These are phyloP conservation scores for Aspergillus texensis DNA, from an alignment of 2,329 filamentous ascomycete genomes.

Conservation along the genomic window DNA sequence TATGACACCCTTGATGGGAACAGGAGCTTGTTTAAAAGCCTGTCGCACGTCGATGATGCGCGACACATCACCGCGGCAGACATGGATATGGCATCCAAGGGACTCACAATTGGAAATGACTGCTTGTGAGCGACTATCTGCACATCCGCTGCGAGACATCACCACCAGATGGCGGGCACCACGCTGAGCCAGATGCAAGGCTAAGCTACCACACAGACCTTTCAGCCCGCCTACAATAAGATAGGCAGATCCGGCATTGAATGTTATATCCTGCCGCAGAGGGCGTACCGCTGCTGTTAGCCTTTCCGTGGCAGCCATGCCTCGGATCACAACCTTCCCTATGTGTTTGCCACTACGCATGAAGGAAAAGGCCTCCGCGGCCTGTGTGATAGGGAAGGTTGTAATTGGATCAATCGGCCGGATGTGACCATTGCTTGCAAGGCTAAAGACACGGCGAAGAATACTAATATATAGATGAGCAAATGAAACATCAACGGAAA, in stretches of 20 bases:
- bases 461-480: neutral
- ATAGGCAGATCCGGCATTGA: conserved; percentile 5
- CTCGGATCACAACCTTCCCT: conserved; percentile 43
- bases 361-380: conserved; percentile 28
- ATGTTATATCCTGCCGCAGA: neutral
- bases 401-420: conserved; percentile 9
- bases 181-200: conserved; percentile 10
- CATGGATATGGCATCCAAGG: conserved; percentile 1
- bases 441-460: conserved; percentile 7
- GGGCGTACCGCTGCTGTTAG: neutral
- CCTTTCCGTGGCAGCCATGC: conserved; percentile 13
- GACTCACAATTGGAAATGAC: conserved; percentile 6
- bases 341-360: conserved; percentile 40
- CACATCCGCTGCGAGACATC: conserved; percentile 14
- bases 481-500: neutral
- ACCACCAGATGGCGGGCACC: conserved; percentile 11
- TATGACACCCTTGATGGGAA: conserved; percentile 18
- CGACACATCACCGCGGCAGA: conserved; percentile 18
- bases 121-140: conserved; percentile 5
- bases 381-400: conserved; percentile 4
- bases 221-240: conserved; percentile 16
- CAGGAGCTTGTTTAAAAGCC: conserved; percentile 3
- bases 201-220: conserved; percentile 16
- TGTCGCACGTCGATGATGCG: conserved; percentile 9
- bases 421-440: neutral